A percentile compares a stretch with the other conserved stretches of the same genome.
These are phyloP conservation scores for Aspergillus alliaceus DNA, from an alignment of 2,329 filamentous ascomycete genomes.

Conservation along the genomic window DNA sequence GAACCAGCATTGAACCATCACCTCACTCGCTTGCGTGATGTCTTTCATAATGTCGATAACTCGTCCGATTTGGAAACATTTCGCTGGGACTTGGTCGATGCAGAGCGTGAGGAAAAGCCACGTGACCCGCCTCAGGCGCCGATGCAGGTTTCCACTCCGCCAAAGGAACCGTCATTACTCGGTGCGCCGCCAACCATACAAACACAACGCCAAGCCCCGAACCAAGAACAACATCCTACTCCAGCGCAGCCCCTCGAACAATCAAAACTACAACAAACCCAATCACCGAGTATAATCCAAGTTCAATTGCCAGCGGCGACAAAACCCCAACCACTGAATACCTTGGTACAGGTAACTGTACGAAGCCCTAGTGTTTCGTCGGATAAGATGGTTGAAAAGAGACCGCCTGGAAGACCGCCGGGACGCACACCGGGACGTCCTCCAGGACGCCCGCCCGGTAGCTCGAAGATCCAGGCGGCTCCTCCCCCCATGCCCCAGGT, in stretches of 20 bases:
- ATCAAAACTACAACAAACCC: background rate
- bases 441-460: conserved; percentile 22
- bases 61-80: conserved; percentile 58
- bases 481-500: conserved; percentile 15
- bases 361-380: conserved; percentile 1
- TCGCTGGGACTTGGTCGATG: conserved; percentile 61
- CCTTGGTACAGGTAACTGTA: background rate
- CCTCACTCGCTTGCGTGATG: conserved; percentile 49
- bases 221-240: conserved; percentile 4
- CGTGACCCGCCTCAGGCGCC: conserved; percentile 11
- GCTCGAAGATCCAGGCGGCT: conserved; percentile 18
- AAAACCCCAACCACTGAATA: background rate
- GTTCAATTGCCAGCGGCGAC: background rate
- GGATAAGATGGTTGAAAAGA: conserved; percentile 14
- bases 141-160: background rate
- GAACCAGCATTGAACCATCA: conserved; percentile 61
- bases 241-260: background rate
- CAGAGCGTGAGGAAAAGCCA: conserved; percentile 1
- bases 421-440: background rate
- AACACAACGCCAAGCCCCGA: background rate
- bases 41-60: conserved; percentile 44
- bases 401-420: conserved; percentile 14
- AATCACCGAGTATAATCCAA: background rate
- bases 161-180: background rate
- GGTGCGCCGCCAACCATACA: background rate